These are phyloP conservation scores for Ogataea hybrid DNA, from an alignment of 1,139 yeast genomes.

Conservation along the genomic window DNA sequence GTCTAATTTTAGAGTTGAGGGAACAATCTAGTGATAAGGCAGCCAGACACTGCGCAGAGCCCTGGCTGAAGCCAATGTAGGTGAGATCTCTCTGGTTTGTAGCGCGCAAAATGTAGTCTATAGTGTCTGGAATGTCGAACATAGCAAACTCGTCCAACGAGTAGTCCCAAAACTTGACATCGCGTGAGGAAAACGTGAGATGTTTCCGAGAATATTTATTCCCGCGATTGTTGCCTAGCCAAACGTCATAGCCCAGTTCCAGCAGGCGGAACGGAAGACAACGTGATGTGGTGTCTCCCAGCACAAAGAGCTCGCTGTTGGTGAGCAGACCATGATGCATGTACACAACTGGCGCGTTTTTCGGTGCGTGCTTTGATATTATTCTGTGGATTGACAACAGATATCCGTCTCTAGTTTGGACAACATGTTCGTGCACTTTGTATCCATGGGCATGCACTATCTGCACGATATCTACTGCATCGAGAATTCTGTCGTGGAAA, in stretches of 20 bases:
- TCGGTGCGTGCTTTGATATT: conserved; percentile 6
- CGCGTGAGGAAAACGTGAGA: conserved; percentile 38
- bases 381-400: conserved; percentile 41
- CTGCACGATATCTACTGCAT: conserved; percentile 57
- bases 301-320: conserved; percentile 43
- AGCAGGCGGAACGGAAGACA: conserved; percentile 68
- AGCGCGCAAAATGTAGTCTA: conserved; percentile 54
- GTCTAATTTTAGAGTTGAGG: conserved; percentile 36
- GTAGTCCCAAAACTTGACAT: conserved; percentile 71
- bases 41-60: conserved; percentile 46
- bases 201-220: conserved; percentile 67
- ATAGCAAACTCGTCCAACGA: conserved; percentile 82
- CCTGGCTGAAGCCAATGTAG: conserved; percentile 47
- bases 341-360: conserved; percentile 33
- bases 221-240: conserved; percentile 89
- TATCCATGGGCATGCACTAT: conserved; percentile 65
- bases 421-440: conserved; percentile 68
- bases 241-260: conserved; percentile 81
- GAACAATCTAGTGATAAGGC: conserved; percentile 40
- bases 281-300: conserved; percentile 38
- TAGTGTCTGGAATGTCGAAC: conserved; percentile 74
- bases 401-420: conserved; percentile 47
- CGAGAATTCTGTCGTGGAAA: conserved; percentile 24
- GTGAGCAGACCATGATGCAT: conserved; percentile 49
- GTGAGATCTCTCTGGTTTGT: conserved; percentile 37